phyloP scores from a whole-genome alignment of 305 asterid species.

The Solanum hybrid region DNA sequence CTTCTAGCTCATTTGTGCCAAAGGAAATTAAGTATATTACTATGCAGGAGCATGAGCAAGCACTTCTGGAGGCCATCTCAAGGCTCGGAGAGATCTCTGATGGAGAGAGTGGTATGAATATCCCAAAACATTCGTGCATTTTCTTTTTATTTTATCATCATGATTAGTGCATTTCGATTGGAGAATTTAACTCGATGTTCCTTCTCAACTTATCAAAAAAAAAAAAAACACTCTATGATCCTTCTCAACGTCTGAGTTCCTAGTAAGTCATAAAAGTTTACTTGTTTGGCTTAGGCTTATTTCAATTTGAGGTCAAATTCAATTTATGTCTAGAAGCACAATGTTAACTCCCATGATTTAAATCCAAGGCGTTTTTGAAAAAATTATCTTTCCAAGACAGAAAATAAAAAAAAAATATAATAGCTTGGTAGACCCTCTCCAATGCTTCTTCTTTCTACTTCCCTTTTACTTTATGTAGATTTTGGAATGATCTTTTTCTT shows the following conservation, averaged over 20 bases:
- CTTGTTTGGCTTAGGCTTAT: neutral
- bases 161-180: neutral
- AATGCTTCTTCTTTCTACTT: neutral
- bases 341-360: neutral
- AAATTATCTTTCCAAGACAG: neutral
- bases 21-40: constrained; percentile 4
- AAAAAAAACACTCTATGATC: too few species aligned
- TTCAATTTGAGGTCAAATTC: neutral
- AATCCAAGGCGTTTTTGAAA: neutral
- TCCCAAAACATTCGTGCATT: neutral
- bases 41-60: constrained; percentile 85
- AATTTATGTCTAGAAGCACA: neutral
- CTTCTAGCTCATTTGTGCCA: constrained; percentile 5
- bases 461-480: neutral
- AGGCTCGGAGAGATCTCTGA: constrained; percentile 76
- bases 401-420: neutral
- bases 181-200: neutral
- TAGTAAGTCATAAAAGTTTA: neutral
- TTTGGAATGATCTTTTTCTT: neutral
- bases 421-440: neutral
- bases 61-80: constrained; percentile 74
- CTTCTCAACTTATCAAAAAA: neutral
- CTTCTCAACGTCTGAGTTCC: neutral
- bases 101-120: constrained; percentile 68
- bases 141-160: neutral